Percentiles rank a stretch among this genome's conserved stretches.
Conservation (phyloP, 2,329 filamentous ascomycete species). For the Hypoxylon sp. region DNA sequence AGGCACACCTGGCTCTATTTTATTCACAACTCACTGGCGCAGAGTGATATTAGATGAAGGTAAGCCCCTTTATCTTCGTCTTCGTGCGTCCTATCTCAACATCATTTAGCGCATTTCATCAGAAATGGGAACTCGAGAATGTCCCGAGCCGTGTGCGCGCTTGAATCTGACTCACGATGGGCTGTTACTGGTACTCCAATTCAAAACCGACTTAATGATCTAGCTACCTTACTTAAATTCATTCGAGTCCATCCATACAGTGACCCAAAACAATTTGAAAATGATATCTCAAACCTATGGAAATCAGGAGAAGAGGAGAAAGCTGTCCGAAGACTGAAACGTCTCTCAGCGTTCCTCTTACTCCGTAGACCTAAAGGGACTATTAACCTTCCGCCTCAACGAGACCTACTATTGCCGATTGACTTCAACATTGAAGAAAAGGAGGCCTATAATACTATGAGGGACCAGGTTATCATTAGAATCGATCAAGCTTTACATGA, state of each 20-base stretch:
- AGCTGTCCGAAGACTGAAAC: constrained; percentile 12
- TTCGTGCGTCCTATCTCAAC: neutral
- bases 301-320: constrained; percentile 7
- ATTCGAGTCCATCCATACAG: constrained; percentile 45
- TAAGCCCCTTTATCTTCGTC: neutral
- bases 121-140: constrained; percentile 56
- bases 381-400: constrained; percentile 57
- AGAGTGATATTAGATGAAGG: constrained; percentile 7
- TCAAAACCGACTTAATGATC: constrained; percentile 62
- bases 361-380: constrained; percentile 51
- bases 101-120: constrained; percentile 59
- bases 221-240: constrained; percentile 62
- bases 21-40: neutral
- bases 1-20: neutral
- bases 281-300: neutral
- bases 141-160: constrained; percentile 57
- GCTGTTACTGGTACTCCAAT: constrained; percentile 66
- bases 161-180: constrained; percentile 60
- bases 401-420: constrained; percentile 55
- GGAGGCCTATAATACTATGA: neutral
- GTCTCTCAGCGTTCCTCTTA: constrained; percentile 1
- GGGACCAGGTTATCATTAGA: neutral
- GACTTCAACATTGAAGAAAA: constrained; percentile 51
- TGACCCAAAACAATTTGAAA: constrained; percentile 1
- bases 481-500: constrained; percentile 9